Base-by-base conservation (phyloP, 495 filamentous ascomycete species). In the Hypoxylon subgilvum region DNA sequence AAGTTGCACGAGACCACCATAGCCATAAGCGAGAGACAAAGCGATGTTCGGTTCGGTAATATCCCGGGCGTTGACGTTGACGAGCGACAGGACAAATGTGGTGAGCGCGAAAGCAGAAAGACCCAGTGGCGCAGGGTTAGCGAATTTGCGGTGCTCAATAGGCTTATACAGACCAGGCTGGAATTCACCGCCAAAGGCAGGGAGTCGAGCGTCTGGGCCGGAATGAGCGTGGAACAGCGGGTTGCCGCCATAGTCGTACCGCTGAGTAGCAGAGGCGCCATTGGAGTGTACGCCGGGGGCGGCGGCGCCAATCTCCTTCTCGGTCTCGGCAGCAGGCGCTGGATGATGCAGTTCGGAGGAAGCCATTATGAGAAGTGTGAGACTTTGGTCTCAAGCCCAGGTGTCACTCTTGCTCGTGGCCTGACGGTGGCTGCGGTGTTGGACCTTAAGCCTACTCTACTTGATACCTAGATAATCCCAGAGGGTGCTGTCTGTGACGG, bases 131-230 rank as follows among this genome's bases (percentile, higher is more conserved):
- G 90, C 92, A 17, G 90, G 90, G 73, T 93, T 93, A 78, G 81
- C 90, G 71, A 93, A 86, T 78, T 93, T 95, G 76, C 91, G 87
- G 51, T 79, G 69, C 72, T 85, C 85, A 67, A 86, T 85, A 25
- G 86, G 74, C 72, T 82, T 85, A 82, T 91, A 96, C 41, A 91
- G 84, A 85, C 91, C 94, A 45, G 93, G 93, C 76, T 97, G 93
- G 80, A 96, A 92, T 64, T 94, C 91, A 83, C 92, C 92, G 72
- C 93, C 93, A 72, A 95, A 97, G 73, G 93, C 88, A 19, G 87
- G 89, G 49, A 81, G 91, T 30, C 79, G 72, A 6, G 76, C 65
- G 17, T 82, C 81, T 51, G 85, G 81, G 53, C 72, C 73, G 39
- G 84, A 80, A 76, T 89, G 87, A 68, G 83, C 75, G 62, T 88